These are phyloP conservation scores for Cystoisospora suis DNA, from an alignment of 169 alveolate species.

Conservation along the genomic window DNA sequence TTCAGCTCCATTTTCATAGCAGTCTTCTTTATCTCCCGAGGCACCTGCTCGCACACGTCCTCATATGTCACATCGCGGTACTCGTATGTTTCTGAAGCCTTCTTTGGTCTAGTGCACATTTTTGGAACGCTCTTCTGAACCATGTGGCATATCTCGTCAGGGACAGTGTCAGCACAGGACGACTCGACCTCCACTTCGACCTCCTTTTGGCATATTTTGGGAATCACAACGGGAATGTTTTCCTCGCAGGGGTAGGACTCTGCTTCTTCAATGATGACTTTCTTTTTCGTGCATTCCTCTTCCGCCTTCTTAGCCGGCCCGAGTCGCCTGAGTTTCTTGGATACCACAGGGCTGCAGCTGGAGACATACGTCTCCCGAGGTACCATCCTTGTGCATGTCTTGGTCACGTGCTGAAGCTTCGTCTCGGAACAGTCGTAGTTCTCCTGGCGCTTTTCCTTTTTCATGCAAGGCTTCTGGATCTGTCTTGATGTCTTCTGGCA, in stretches of 20 bases:
- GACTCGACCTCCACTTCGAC: slow-evolving; percentile 14
- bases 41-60: slow-evolving; percentile 53
- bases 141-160: slow-evolving; percentile 60
- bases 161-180: slow-evolving; percentile 51
- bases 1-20: slow-evolving; percentile 6
- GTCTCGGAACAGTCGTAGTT: slow-evolving; percentile 62
- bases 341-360: slow-evolving; percentile 16
- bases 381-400: slow-evolving; percentile 53
- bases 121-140: slow-evolving; percentile 44
- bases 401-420: slow-evolving; percentile 53
- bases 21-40: slow-evolving; percentile 33
- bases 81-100: slow-evolving; percentile 22
- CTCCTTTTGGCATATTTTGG: slow-evolving; percentile 52
- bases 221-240: slow-evolving; percentile 49
- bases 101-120: slow-evolving; percentile 28
- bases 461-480: slow-evolving; percentile 54
- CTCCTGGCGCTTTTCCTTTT: slow-evolving; percentile 30
- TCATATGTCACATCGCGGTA: slow-evolving; percentile 42
- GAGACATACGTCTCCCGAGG: slow-evolving; percentile 54
- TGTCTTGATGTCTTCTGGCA: slow-evolving; percentile 42
- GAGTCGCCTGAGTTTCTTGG: slow-evolving; percentile 45
- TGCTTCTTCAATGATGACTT: slow-evolving; percentile 50
- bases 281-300: slow-evolving; percentile 40
- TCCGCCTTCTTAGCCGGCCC: slow-evolving; percentile 57
- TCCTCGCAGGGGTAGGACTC: slow-evolving; percentile 64